Conservation (phyloP, 495 filamentous ascomycete species). For the Penicillium angulare region DNA sequence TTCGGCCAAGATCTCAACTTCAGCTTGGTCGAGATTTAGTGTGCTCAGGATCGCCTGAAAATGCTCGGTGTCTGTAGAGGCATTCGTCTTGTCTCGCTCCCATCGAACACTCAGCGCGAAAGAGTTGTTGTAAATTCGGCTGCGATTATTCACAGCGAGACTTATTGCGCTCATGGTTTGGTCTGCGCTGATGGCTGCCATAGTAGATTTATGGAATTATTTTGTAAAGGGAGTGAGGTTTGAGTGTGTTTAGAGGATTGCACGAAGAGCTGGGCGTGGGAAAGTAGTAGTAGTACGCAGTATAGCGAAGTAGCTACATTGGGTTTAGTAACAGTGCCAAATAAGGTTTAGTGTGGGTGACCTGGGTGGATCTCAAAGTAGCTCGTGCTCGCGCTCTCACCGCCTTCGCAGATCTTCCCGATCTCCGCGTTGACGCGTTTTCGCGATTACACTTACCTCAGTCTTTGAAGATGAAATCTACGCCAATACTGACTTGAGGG, state of each 20-base stretch:
- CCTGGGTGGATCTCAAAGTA: no score
- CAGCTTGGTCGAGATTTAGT: conserved; percentile 7
- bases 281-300: conserved; percentile 1
- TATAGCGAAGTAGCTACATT: not conserved
- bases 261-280: conserved; percentile 1
- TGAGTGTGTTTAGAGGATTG: conserved; percentile 2
- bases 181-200: conserved; percentile 3
- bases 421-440: conserved; percentile 5
- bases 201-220: conserved; percentile 1
- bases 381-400: not conserved
- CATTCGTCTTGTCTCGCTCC: conserved; percentile 10
- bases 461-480: not conserved
- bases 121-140: conserved; percentile 2
- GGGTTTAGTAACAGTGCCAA: conserved; percentile 2
- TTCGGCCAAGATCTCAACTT: conserved; percentile 6
- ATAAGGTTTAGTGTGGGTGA: not conserved
- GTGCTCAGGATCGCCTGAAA: conserved; percentile 13
- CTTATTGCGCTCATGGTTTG: conserved; percentile 1
- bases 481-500: not conserved
- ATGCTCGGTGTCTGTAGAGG: conserved; percentile 5
- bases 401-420: not conserved
- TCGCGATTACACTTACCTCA: conserved; percentile 6
- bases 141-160: conserved; percentile 9
- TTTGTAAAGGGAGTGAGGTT: not conserved
- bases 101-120: conserved; percentile 9